Base-by-base conservation (phyloP, 495 filamentous ascomycete genomes). In the Endocarpon pusillum region DNA sequence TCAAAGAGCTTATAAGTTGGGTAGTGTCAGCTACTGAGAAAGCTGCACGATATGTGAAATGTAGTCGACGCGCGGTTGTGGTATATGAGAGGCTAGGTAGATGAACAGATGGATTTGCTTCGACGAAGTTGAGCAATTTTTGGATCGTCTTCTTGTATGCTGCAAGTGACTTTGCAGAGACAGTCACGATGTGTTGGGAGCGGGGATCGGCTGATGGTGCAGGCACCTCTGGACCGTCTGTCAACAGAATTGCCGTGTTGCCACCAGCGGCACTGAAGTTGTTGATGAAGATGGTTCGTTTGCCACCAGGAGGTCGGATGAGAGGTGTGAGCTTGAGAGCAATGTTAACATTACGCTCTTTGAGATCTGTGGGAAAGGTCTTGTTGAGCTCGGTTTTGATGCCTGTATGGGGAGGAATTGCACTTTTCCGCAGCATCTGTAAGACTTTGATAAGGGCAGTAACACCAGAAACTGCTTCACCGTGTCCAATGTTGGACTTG, bases 401-500 rank as follows among this genome's bases (percentile, higher is more conserved):
- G n/a, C 83, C 83, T 37, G 80, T 74, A 41, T 89, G 82, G 5
- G 82, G 78, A 4, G 84, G 82, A 32, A 94, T 92, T 21, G 61
- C 63, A 45, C 75, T 79, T 47, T 87, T 78, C 51, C 77, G 64
- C 53, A 94, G 57, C 85, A 94, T 94, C 53, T 93, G 51, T 32
- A 94, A 51, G 1, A 87, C 72, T 55, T 94, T 94, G 51, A 82
- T 64, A 15, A 94, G 61, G 1, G 79, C 73, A 1, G 78, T 78
- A 21, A 89, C 68, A 35, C 86, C 86, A 28, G 86, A 91, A 0
- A 77, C 83, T 25, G 84, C 79, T 48, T 94, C 86, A 21, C 75
- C 84, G 52, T 94, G 87, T 1, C 86, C 86, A 19, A 94, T 66
- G 38, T 93, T 94, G 1, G 87, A 69, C 46, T 94, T 94, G 22